phyloP scores from a whole-genome alignment of 208 protist genomes.

The Giardia muris region DNA sequence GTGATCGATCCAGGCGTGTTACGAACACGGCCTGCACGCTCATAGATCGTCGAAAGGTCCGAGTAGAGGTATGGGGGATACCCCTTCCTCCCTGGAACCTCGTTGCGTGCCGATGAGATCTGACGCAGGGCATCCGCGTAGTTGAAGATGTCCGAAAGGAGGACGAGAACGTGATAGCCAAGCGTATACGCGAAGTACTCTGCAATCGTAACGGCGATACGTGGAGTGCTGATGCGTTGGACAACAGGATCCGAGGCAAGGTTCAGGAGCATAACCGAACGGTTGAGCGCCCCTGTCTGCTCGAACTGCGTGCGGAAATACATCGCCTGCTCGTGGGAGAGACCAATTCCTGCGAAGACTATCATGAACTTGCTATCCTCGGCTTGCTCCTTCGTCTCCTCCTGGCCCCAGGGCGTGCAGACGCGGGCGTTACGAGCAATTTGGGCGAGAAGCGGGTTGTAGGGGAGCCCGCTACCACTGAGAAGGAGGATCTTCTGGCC shows the following conservation, averaged over 20 bases:
- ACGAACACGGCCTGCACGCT: conserved; percentile 91
- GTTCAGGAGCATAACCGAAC: conserved; percentile 88
- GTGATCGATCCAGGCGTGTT: conserved; percentile 88
- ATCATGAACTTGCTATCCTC: conserved; percentile 89
- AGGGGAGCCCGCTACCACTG: conserved; percentile 95
- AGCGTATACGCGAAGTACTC: conserved; percentile 98
- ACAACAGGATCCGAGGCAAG: conserved; percentile 94
- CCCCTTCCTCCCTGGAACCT: conserved; percentile 94
- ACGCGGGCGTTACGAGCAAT: conserved; percentile 98
- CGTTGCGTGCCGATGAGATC: conserved; percentile 92
- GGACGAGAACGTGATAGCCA: conserved; percentile 77
- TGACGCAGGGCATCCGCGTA: conserved; percentile 99
- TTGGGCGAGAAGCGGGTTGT: conserved; percentile 99
- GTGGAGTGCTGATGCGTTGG: conserved; percentile 97
- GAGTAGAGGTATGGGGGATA: conserved; percentile 99
- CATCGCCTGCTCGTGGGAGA: conserved; percentile 94
- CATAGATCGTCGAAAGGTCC: conserved; percentile 96
- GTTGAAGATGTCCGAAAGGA: conserved; percentile 84
- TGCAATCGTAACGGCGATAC: conserved; percentile 86
- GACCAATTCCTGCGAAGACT: conserved; percentile 99
- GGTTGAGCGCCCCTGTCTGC: conserved; percentile 92
- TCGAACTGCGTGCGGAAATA: conserved; percentile 99
- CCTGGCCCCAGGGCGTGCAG: conserved; percentile 57
- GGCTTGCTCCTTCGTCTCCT: conserved; percentile 51
- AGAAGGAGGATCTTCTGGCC: conserved; percentile 99